phyloP scores from a whole-genome alignment of 148 eudicot species.

The Vaccinium vitisidaea region DNA sequence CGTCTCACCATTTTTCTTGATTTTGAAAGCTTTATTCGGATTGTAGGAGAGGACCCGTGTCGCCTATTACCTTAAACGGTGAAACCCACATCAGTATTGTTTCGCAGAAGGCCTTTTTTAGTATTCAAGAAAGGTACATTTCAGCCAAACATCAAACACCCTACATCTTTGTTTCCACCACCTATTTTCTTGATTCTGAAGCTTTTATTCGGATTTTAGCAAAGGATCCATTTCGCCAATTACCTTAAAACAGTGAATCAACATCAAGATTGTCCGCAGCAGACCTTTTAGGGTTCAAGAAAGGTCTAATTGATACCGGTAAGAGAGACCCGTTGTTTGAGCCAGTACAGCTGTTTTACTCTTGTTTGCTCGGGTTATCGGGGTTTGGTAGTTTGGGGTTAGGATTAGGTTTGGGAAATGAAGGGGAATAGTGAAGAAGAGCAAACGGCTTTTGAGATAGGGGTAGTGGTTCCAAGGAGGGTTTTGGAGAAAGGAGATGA shows the following conservation, averaged over 20 bases:
- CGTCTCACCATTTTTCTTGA: not conserved
- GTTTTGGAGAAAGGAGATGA: slow-evolving; percentile 28
- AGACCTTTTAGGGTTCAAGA: not conserved
- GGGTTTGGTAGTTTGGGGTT: not conserved
- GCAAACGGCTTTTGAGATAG: slow-evolving; percentile 60
- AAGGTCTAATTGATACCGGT: not conserved
- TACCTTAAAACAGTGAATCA: not conserved
- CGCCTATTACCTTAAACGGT: not conserved
- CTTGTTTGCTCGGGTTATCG: slow-evolving; percentile 5
- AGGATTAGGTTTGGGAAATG: slow-evolving; percentile 36
- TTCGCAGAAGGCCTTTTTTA: not conserved
- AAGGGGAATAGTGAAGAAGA: slow-evolving; percentile 37
- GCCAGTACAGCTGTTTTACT: not conserved
- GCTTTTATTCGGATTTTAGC: not conserved
- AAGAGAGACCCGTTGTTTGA: not conserved
- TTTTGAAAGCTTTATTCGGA: not conserved
- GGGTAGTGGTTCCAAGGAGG: slow-evolving; percentile 65
- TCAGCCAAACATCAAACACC: not conserved
- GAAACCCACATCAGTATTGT: not conserved
- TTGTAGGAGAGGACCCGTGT: not conserved
- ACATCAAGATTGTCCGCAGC: not conserved
- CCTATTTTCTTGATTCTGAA: not conserved
- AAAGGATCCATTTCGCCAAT: not conserved
- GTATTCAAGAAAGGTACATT: not conserved
- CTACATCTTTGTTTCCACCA: not conserved